phyloP scores from a whole-genome alignment of 768 basidiomycete species.

The Lanmaoa rubissima region DNA sequence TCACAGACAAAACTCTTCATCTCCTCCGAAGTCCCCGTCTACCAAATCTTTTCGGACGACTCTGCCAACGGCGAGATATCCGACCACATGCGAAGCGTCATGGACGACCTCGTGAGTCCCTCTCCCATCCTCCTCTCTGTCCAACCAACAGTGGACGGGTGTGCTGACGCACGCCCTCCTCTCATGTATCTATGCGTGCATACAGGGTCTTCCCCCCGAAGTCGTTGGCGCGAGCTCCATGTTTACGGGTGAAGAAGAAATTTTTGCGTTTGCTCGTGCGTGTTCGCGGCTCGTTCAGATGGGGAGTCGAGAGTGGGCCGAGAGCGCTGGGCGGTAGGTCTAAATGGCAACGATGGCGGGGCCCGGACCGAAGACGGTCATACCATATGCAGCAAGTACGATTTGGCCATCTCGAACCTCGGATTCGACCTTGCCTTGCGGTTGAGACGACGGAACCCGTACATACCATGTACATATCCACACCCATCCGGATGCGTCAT shows the following conservation, averaged over 20 bases:
- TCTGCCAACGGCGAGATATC: conserved; percentile 46
- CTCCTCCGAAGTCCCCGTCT: conserved; percentile 90
- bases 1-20: conserved; percentile 83
- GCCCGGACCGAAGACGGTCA: not conserved
- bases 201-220: conserved; percentile 74
- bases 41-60: conserved; percentile 84
- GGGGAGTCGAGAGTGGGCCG: conserved; percentile 88
- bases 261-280: conserved; percentile 96
- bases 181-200: not conserved
- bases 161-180: not conserved
- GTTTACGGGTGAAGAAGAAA: conserved; percentile 94
- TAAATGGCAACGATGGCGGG: not conserved
- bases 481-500: not conserved
- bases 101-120: conserved; percentile 85
- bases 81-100: conserved; percentile 88
- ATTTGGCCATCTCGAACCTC: not conserved
- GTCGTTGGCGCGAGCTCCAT: conserved; percentile 81
- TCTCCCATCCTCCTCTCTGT: not conserved
- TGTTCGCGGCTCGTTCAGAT: conserved; percentile 85
- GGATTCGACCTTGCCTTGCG: not conserved
- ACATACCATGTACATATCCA: not conserved
- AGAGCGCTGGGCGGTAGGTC: conserved; percentile 35
- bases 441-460: not conserved
- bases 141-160: not conserved
- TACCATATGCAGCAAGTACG: not conserved